Conservation (phyloP, 176 grass and related monocot species). For the Carex scoparia region DNA sequence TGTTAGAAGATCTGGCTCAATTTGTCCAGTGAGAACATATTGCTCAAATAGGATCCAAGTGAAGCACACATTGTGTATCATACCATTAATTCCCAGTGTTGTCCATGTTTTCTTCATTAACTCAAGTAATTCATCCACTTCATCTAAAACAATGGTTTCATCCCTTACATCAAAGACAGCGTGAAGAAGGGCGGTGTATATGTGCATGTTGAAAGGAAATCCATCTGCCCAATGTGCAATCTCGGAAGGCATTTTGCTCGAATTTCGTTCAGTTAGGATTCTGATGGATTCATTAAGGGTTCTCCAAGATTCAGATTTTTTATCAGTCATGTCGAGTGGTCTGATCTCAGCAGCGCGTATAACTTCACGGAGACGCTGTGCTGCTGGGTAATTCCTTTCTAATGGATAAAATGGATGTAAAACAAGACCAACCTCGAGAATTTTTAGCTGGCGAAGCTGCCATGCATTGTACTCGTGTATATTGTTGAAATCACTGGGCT, state of each 20-base stretch:
- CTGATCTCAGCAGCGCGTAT: background rate
- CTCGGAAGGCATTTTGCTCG: conserved; percentile 25
- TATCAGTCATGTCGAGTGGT: conserved; percentile 33
- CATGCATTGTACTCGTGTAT: conserved; percentile 41
- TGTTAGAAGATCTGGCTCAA: conserved; percentile 39
- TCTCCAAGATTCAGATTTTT: conserved; percentile 46
- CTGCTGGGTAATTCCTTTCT: conserved; percentile 22
- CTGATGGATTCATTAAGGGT: conserved; percentile 19
- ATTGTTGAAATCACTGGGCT: conserved; percentile 37
- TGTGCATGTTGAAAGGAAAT: conserved; percentile 63
- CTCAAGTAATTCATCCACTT: conserved; percentile 67
- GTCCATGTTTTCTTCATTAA: conserved; percentile 59
- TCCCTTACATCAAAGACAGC: conserved; percentile 52
- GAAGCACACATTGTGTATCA: conserved; percentile 60
- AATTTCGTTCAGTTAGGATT: conserved; percentile 38
- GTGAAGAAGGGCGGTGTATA: conserved; percentile 52
- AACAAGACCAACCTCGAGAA: conserved; percentile 51
- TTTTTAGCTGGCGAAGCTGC: conserved; percentile 54
- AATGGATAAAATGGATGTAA: conserved; percentile 34
- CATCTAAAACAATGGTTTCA: conserved; percentile 54
- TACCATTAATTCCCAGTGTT: conserved; percentile 41
- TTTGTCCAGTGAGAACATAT: conserved; percentile 42
- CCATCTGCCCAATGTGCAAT: conserved; percentile 57
- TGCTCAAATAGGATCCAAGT: conserved; percentile 64
- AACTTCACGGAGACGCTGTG: conserved; percentile 28